Percentiles rank a stretch among this genome's conserved stretches.
Evolutionary conservation across 2,329 filamentous ascomycete species (phyloP).

Genomic region (Calonectria naviculata): DNA sequence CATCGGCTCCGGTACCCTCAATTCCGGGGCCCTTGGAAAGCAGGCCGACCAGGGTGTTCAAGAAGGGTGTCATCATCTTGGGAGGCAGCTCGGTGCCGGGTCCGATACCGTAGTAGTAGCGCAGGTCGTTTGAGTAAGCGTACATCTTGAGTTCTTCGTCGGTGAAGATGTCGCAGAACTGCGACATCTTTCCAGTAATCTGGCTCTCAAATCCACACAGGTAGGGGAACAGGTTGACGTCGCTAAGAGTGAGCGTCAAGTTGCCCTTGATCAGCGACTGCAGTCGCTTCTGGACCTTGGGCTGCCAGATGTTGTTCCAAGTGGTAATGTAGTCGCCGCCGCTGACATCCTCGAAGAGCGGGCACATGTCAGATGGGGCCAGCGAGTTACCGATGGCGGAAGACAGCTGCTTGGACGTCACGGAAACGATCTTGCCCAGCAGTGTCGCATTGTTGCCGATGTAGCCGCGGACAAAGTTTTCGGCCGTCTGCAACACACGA

Average conservation of each 20-base stretch:
- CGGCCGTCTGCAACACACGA: constrained; percentile 70
- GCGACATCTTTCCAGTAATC: constrained; percentile 69
- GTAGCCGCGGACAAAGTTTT: constrained; percentile 71
- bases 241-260: constrained; percentile 54
- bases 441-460: constrained; percentile 65
- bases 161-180: constrained; percentile 72
- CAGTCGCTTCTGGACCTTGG: constrained; percentile 42
- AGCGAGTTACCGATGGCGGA: constrained; percentile 70
- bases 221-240: constrained; percentile 71
- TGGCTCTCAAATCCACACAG: constrained; percentile 79
- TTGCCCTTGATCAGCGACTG: constrained; percentile 57
- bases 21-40: constrained; percentile 63
- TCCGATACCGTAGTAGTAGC: constrained; percentile 75
- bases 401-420: constrained; percentile 65
- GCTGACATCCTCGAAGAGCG: constrained; percentile 65
- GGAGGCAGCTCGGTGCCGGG: constrained; percentile 64
- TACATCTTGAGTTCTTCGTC: constrained; percentile 71
- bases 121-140: constrained; percentile 75
- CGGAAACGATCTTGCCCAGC: constrained; percentile 66
- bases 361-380: constrained; percentile 71
- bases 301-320: constrained; percentile 65
- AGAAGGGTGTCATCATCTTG: constrained; percentile 71
- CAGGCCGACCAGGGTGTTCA: constrained; percentile 63
- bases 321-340: constrained; percentile 54
- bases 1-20: constrained; percentile 58